A percentile compares a stretch with the other conserved stretches of the same genome.
These are phyloP conservation scores for Populus pruinosa DNA, from an alignment of 345 rosid species.

Conservation along the genomic window DNA sequence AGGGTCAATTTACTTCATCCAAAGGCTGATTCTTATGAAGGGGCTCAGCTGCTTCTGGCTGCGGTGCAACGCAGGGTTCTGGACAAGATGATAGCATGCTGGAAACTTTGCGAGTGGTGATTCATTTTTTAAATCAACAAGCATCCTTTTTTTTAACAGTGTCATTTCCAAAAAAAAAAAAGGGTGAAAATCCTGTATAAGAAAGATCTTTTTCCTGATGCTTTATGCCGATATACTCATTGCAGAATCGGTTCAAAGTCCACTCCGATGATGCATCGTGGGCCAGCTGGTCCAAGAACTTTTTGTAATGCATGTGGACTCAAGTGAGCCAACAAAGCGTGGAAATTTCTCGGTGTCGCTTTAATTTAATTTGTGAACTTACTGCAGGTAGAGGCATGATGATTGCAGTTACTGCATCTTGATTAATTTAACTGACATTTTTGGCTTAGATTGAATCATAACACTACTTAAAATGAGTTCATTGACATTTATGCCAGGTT, in stretches of 20 bases:
- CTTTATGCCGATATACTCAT: constrained; percentile 31
- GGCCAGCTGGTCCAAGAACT: constrained; percentile 42
- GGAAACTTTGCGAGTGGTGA: constrained; percentile 32
- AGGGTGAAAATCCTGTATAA: background rate
- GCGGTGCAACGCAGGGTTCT: constrained; percentile 27
- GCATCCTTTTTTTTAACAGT: background rate
- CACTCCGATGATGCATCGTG: constrained; percentile 52
- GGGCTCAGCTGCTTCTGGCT: constrained; percentile 24
- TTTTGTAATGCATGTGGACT: constrained; percentile 50
- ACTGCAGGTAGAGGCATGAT: background rate
- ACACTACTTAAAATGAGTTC: background rate
- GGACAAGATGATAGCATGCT: constrained; percentile 38
- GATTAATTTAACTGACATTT: background rate
- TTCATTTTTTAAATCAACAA: background rate
- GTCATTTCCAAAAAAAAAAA: background rate
- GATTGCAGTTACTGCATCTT: background rate
- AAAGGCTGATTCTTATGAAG: constrained; percentile 29
- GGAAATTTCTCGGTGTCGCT: background rate
- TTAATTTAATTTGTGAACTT: background rate
- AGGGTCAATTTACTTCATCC: constrained; percentile 43
- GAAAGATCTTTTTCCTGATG: background rate
- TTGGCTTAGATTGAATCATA: background rate
- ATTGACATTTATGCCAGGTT: too few relatives aligned
- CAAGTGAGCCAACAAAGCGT: constrained; percentile 46
- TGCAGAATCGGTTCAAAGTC: constrained; percentile 41